A percentile compares a stretch with the other conserved stretches of the same genome.
phyloP scores from a whole-genome alignment of 108 stramenopile genomes.

The Stephanodiscus minutulus region DNA sequence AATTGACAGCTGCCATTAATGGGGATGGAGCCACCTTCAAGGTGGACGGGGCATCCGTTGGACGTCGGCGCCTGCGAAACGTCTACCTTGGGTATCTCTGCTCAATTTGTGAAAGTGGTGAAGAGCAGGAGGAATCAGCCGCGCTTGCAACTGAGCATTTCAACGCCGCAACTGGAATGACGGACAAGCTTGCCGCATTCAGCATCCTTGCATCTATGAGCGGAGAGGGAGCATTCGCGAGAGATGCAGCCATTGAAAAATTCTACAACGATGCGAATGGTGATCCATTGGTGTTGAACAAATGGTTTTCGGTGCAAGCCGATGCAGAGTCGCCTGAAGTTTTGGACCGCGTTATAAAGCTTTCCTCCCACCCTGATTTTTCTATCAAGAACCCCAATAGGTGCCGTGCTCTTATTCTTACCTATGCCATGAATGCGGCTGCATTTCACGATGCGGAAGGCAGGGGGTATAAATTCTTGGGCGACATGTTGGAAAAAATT shows the following conservation, averaged over 20 bases:
- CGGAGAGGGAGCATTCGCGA: constrained; percentile 56
- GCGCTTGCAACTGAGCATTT: constrained; percentile 69
- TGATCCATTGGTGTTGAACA: constrained; percentile 77
- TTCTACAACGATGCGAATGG: constrained; percentile 85
- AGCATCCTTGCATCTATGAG: constrained; percentile 71
- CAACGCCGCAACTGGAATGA: constrained; percentile 83
- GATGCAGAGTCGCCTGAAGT: constrained; percentile 71
- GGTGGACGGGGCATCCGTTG: constrained; percentile 71
- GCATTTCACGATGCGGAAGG: constrained; percentile 89
- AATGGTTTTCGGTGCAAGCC: constrained; percentile 93
- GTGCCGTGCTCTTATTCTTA: constrained; percentile 79
- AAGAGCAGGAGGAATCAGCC: constrained; percentile 65
- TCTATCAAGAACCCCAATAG: constrained; percentile 92
- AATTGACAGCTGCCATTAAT: constrained; percentile 60
- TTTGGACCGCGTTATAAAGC: constrained; percentile 57
- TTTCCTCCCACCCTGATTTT: constrained; percentile 89
- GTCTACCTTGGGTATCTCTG: constrained; percentile 75
- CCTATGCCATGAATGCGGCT: constrained; percentile 79
- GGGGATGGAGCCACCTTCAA: constrained; percentile 43
- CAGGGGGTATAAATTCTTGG: constrained; percentile 88
- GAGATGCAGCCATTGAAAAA: constrained; percentile 62
- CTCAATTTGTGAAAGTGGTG: constrained; percentile 61
- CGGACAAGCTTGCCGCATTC: constrained; percentile 91
- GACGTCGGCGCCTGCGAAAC: constrained; percentile 79
- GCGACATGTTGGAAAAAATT: constrained; percentile 74